Base-by-base conservation (phyloP, 2,329 filamentous ascomycete genomes). In the Fusarium sp. region DNA sequence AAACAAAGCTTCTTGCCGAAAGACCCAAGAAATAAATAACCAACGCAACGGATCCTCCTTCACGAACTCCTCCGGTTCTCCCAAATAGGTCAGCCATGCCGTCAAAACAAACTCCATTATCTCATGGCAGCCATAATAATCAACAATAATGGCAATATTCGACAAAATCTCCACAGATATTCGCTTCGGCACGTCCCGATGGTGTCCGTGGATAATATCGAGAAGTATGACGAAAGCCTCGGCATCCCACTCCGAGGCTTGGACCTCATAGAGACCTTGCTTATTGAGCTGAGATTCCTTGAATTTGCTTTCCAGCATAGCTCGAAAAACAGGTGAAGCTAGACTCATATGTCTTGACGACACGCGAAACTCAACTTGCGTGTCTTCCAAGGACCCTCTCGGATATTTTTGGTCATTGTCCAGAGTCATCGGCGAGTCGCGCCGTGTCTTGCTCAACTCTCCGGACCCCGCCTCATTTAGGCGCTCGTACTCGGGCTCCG, bases 41-140 rank as follows among this genome's bases (percentile, higher is more conserved):
- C 64, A 67, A 3, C 50, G 55, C 12, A 55, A 11, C 2, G 63
- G 56, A 18, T 67, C 64, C 12, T 63, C 40, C 15, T 40, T 50
- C 6, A 67, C 30, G 3, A 49, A 66, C 3, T 49, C 54, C 18
- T 67, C 56, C 2, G 40, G 45, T 8, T 34, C 15, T 11, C 64
- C 63, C 3, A 62, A 34, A 25, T 62, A 51, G 10, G 49, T 40
- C 20, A 67, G 18, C 64, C 64, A 67, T 11, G 63, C 63, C 2
- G 49, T 44, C 27, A 67, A 14, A 14, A 73, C 61, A 6, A 73
- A 10, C 12, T 76, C 70, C 2, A 74, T 59, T 9, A 70, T 53
- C 14, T 79, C 77, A 27, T 76, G 70, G 30, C 73, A 78, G 6
- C 77, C 53, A 16, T 77, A 78, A 29, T 79, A 77, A n/a, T 79